Base-by-base conservation (phyloP, 768 basidiomycete genomes). In the Trametes sanguinea region DNA sequence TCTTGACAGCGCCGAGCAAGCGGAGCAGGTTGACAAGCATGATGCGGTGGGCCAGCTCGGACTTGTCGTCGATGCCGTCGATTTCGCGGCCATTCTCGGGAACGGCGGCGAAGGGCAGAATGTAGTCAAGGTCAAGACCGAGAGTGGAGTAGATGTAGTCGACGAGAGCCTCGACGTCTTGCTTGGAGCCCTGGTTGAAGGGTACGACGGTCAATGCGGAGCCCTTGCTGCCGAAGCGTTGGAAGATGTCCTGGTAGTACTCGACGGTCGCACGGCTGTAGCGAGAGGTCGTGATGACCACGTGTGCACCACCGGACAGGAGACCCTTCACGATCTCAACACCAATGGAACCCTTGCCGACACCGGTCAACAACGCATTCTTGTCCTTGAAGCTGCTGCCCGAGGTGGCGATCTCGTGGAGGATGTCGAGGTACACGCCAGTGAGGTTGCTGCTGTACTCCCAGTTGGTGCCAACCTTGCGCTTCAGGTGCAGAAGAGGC, bases 71-170 rank as follows among this genome's bases (percentile, higher is more conserved):
- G 65, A 99, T 78, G 11, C 92, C 87, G 68, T 99, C 97, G 63
- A 99, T 99, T 76, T 99, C 95, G 60, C 97, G 92, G 22, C 97
- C 97, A 68, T 98, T 98, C 76, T 99, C 97, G 6, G 97, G 96
- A 48, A 99, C 89, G 51, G 96, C 97, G 46, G 97, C 97, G 76
- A 99, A 99, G 22, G 97, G 97, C 62, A 98, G 85, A 69, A 99
- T 93, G 76, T 98, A 99, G 76, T 99, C 97, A 60, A 99, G 85
- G 77, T 99, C 97, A 79, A 98, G 86, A 58, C 94, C 91, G 56
- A 99, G 87, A 29, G 88, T 94, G 32, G 89, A 85, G 77, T 98
- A 99, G 76, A 99, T 96, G 74, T 98, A 99, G 77, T 98, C 96
- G 67, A 99, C 88, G 54, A 99, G 86, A 4, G 95, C 94, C 71